Evolutionary conservation across 2,329 filamentous ascomycete genomes (phyloP).

Genomic region (Colletotrichum chrysophilum): DNA sequence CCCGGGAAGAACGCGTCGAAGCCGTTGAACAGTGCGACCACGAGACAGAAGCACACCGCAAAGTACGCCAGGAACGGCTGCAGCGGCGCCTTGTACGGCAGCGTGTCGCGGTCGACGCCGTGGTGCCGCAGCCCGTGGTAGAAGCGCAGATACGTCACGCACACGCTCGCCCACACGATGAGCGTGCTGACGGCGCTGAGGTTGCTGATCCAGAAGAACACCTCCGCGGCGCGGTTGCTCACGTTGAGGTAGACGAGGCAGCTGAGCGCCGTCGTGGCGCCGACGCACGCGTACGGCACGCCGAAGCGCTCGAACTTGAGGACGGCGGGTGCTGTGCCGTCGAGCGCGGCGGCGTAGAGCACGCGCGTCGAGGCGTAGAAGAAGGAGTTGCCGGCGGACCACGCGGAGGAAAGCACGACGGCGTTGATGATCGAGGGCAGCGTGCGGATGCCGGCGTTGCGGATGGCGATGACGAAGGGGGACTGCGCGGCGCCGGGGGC

Average conservation of each 20-base stretch:
- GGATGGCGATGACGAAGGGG: conserved; percentile 65
- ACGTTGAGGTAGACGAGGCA: conserved; percentile 70
- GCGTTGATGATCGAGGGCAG: conserved; percentile 79
- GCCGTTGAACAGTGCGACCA: conserved; percentile 75
- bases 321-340: conserved; percentile 61
- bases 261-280: conserved; percentile 60
- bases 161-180: conserved; percentile 72
- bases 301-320: conserved; percentile 56
- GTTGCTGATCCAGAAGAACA: conserved; percentile 54
- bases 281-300: conserved; percentile 14
- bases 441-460: conserved; percentile 68
- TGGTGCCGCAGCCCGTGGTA: conserved; percentile 69
- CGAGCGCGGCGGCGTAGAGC: conserved; percentile 63
- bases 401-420: conserved; percentile 74
- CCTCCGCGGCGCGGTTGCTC: conserved; percentile 46
- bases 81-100: conserved; percentile 69
- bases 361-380: conserved; percentile 65
- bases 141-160: conserved; percentile 73
- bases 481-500: conserved; percentile 7
- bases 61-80: conserved; percentile 75
- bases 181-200: conserved; percentile 73
- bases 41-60: conserved; percentile 62
- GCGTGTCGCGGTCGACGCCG: conserved; percentile 65
- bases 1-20: conserved; percentile 74
- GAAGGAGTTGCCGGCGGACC: conserved; percentile 72